Percentiles rank a stretch among this genome's conserved stretches.
Conservation (phyloP, 2,329 filamentous ascomycete species). For the Ophiobolus disseminans region DNA sequence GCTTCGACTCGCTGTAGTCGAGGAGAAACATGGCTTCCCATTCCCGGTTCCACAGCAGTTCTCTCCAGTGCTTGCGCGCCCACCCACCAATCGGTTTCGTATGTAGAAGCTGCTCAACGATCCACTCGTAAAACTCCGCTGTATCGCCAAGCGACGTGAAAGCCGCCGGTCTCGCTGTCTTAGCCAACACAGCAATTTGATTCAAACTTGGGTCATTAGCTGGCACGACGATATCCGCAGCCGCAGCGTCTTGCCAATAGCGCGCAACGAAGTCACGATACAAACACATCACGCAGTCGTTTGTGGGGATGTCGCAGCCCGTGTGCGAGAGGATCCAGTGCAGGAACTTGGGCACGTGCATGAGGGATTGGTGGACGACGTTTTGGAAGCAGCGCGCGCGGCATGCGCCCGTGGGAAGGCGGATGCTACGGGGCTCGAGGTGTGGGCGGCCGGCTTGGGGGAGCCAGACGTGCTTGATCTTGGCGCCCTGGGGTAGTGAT, state of each 20-base stretch:
- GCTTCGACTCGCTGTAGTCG: neutral
- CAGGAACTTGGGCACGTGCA: constrained; percentile 14
- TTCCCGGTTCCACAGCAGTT: constrained; percentile 7
- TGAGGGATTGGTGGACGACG: constrained; percentile 8
- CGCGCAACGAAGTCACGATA: neutral
- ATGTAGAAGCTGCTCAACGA: neutral
- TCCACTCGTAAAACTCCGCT: constrained; percentile 6
- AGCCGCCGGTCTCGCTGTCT: neutral
- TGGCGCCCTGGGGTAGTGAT: constrained; percentile 1
- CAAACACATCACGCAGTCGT: constrained; percentile 3
- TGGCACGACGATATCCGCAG: neutral
- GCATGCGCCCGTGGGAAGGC: too few species aligned
- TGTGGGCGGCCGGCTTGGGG: neutral
- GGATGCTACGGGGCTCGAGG: neutral
- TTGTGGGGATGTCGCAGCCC: neutral
- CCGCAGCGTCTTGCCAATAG: constrained; percentile 1
- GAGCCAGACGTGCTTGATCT: constrained; percentile 1
- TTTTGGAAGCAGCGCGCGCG: constrained; percentile 4
- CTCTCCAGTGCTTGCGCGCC: neutral
- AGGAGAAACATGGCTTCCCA: constrained; percentile 7
- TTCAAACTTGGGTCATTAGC: neutral
- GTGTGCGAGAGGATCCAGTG: constrained; percentile 8
- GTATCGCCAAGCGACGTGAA: neutral
- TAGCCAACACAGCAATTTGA: neutral
- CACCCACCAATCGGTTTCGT: neutral